phyloP scores from a whole-genome alignment of 1,284 basidiomycete genomes.

The Coniferiporia sulphurascens region DNA sequence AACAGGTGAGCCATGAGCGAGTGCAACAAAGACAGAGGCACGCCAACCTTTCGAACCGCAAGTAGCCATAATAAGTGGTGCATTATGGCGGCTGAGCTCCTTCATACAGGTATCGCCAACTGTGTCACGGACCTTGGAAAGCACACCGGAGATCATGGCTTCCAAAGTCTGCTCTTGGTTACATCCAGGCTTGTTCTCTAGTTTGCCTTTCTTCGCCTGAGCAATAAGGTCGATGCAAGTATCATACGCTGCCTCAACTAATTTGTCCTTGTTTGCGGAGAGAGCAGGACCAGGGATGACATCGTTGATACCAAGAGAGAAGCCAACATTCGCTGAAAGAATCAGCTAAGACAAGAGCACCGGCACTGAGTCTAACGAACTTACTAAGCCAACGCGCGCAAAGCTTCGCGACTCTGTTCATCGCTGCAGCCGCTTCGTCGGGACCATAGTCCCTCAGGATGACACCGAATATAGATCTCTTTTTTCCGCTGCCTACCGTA shows the following conservation, averaged over 20 bases:
- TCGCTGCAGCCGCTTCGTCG: conserved; percentile 90
- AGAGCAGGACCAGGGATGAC: conserved; percentile 93
- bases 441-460: conserved; percentile 97
- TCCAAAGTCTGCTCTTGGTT: conserved; percentile 97
- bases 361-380: conserved; percentile 25
- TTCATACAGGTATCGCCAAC: conserved; percentile 98
- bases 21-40: background rate
- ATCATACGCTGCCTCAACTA: conserved; percentile 87
- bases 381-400: conserved; percentile 90
- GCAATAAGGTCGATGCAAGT: conserved; percentile 87
- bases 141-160: conserved; percentile 87
- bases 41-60: conserved; percentile 93
- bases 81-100: conserved; percentile 94
- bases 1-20: background rate
- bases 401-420: conserved; percentile 95
- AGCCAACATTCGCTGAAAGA: conserved; percentile 84
- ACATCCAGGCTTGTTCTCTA: conserved; percentile 96
- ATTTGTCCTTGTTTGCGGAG: conserved; percentile 75
- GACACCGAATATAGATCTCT: conserved; percentile 98
- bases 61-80: conserved; percentile 97
- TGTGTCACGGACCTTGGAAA: conserved; percentile 93
- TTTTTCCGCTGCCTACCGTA: conserved; percentile 97
- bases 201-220: conserved; percentile 85
- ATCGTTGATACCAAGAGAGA: conserved; percentile 98
- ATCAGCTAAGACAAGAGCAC: background rate